A percentile compares a stretch with the other conserved stretches of the same genome.
phyloP scores from a whole-genome alignment of 2,329 filamentous ascomycete genomes.

The Neonectria ditissima region DNA sequence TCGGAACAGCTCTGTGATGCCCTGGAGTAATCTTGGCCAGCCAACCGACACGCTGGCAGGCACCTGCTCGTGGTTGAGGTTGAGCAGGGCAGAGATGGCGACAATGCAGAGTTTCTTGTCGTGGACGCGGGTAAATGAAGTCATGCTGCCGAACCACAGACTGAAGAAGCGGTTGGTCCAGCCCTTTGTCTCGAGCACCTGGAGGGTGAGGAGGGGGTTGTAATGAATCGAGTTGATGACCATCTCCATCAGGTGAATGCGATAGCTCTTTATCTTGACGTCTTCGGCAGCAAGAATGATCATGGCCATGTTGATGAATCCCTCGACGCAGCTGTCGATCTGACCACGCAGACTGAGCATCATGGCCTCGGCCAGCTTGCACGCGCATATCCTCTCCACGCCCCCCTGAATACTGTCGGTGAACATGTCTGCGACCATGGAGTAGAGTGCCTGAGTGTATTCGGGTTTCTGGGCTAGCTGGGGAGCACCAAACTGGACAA shows the following conservation, averaged over 20 bases:
- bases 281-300: constrained; percentile 79
- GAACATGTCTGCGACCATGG: constrained; percentile 97
- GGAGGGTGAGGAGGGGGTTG: constrained; percentile 86
- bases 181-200: constrained; percentile 87
- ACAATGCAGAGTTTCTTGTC: constrained; percentile 99
- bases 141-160: constrained; percentile 96
- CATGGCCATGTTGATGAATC: constrained; percentile 93
- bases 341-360: constrained; percentile 94
- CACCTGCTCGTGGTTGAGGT: constrained; percentile 82
- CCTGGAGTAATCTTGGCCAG: constrained; percentile 90
- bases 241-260: constrained; percentile 98
- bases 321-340: constrained; percentile 87
- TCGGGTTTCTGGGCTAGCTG: constrained; percentile 84
- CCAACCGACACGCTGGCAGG: constrained; percentile 93
- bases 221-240: constrained; percentile 99
- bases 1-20: constrained; percentile 91
- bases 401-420: constrained; percentile 90
- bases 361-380: constrained; percentile 96
- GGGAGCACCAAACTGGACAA: constrained; percentile 89
- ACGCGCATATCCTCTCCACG: constrained; percentile 95
- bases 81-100: constrained; percentile 88
- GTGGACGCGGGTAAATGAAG: constrained; percentile 91
- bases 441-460: constrained; percentile 88
- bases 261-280: constrained; percentile 90
- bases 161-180: constrained; percentile 99